A percentile compares a stretch with the other conserved stretches of the same genome.
phyloP scores from a whole-genome alignment of 805 yeast species.

The Yarrowia yakushimensis region DNA sequence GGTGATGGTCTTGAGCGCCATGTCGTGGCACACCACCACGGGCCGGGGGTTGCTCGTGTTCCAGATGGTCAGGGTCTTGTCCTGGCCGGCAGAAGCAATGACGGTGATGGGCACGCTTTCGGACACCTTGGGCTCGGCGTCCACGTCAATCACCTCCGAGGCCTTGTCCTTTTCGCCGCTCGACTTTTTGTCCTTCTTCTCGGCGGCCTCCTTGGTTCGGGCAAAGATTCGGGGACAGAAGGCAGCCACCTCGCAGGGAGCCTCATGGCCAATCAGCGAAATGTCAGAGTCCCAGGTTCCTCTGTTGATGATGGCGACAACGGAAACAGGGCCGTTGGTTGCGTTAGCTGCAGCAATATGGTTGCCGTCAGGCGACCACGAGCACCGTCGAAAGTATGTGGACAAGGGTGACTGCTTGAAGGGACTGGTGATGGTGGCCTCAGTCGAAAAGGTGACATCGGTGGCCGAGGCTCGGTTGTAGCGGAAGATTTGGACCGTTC shows the following conservation, averaged over 20 bases:
- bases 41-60: conserved; percentile 74
- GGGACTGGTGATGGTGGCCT: conserved; percentile 77
- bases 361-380: conserved; percentile 78
- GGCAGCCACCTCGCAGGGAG: conserved; percentile 61
- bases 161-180: neutral
- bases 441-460: conserved; percentile 81
- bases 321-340: conserved; percentile 61
- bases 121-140: conserved; percentile 27
- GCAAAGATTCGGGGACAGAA: conserved; percentile 47
- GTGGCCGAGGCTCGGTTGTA: conserved; percentile 66
- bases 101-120: conserved; percentile 53
- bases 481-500: conserved; percentile 82
- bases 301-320: conserved; percentile 57
- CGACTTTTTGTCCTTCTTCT: neutral
- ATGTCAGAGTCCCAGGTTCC: conserved; percentile 66
- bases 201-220: conserved; percentile 20
- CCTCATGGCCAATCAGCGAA: conserved; percentile 65
- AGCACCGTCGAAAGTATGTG: conserved; percentile 71
- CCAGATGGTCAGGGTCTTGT: conserved; percentile 85
- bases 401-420: conserved; percentile 86
- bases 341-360: conserved; percentile 67
- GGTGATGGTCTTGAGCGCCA: conserved; percentile 73
- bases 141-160: conserved; percentile 33
- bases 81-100: conserved; percentile 96
- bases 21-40: conserved; percentile 70